These are phyloP conservation scores for Lithohypha guttulata DNA, from an alignment of 2,329 filamentous ascomycete species.

Conservation along the genomic window DNA sequence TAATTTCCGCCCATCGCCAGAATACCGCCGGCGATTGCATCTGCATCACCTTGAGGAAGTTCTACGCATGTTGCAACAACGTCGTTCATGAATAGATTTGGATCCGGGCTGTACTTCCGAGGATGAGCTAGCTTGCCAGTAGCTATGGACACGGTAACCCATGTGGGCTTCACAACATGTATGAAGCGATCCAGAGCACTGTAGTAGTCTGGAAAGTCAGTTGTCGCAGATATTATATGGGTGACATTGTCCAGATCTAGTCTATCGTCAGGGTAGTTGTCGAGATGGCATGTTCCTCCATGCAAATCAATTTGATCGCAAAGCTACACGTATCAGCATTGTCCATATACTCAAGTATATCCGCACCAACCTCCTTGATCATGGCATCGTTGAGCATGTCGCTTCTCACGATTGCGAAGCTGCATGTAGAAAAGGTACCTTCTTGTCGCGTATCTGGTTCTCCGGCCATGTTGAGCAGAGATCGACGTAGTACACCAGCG, in stretches of 20 bases:
- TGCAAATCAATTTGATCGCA: conserved; percentile 36
- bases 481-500: no score
- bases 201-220: conserved; percentile 83
- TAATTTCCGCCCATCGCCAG: conserved; percentile 82
- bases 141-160: conserved; percentile 62
- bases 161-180: conserved; percentile 70
- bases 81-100: conserved; percentile 77
- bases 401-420: conserved; percentile 36
- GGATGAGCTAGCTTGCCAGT: conserved; percentile 64
- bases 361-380: background rate
- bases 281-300: conserved; percentile 39
- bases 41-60: conserved; percentile 74
- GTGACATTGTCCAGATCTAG: conserved; percentile 40
- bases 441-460: conserved; percentile 5
- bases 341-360: background rate
- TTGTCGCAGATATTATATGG: conserved; percentile 63
- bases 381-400: conserved; percentile 28
- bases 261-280: conserved; percentile 28
- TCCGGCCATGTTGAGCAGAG: conserved; percentile 24
- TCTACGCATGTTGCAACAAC: conserved; percentile 74
- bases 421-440: conserved; percentile 35
- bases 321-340: conserved; percentile 28
- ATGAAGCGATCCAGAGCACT: conserved; percentile 66
- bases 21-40: conserved; percentile 82
- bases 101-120: conserved; percentile 81